Percentiles rank a stretch among this genome's conserved stretches.
Evolutionary conservation across 805 yeast genomes (phyloP).

Genomic region (Yarrowia keelungensis): DNA sequence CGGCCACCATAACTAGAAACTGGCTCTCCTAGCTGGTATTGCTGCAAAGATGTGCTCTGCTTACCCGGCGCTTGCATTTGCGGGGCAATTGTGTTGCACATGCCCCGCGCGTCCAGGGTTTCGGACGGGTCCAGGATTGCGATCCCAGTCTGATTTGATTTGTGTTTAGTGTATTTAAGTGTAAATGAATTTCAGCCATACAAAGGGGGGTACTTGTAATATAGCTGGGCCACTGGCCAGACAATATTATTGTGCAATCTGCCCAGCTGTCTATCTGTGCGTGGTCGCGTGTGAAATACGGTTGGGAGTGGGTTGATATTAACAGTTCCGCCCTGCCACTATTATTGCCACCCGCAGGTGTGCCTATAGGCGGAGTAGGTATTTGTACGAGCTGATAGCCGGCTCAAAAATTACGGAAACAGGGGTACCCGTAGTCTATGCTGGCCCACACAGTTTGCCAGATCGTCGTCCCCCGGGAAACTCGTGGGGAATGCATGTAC

Average conservation of each 20-base stretch:
- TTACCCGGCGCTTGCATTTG: background rate
- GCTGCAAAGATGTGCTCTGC: constrained; percentile 1
- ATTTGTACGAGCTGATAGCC: no score
- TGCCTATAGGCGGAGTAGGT: no score
- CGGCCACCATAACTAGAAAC: background rate
- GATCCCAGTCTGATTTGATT: background rate
- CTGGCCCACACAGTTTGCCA: no score
- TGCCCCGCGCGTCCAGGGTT: constrained; percentile 5
- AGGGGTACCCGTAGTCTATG: no score
- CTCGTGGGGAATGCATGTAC: constrained; percentile 33
- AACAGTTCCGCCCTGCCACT: background rate
- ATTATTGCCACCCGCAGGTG: no score
- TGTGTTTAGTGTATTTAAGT: constrained; percentile 30
- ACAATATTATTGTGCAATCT: no score
- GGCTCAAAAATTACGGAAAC: no score
- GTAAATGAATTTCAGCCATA: background rate
- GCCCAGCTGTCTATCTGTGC: background rate
- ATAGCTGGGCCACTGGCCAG: no score
- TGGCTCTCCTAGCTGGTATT: no score
- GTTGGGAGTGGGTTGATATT: background rate
- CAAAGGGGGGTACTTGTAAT: no score
- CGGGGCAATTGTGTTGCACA: constrained; percentile 12
- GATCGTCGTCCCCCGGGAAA: constrained; percentile 6
- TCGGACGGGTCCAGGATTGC: background rate
- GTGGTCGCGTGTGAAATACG: constrained; percentile 1